Conservation (phyloP, 257 asterid genomes). For the Rauvolfia tetraphylla region DNA sequence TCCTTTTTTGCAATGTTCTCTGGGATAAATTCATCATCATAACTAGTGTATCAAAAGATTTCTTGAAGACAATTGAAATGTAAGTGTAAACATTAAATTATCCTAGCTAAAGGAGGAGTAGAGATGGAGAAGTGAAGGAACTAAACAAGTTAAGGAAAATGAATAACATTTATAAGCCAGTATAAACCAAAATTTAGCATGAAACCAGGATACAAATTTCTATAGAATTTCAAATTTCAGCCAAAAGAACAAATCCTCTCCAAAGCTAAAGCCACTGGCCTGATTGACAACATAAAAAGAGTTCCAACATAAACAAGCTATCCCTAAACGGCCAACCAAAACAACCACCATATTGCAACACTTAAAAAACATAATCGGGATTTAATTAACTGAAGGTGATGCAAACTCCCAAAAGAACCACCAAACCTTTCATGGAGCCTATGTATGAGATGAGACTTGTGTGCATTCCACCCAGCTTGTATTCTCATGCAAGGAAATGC, state of each 20-base stretch:
- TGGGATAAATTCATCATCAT: not conserved
- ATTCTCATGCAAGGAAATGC: not conserved
- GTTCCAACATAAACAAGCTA: not conserved
- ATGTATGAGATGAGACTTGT: not conserved
- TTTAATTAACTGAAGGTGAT: not conserved
- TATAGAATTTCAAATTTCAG: not conserved
- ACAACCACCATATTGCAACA: not conserved
- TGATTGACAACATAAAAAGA: not conserved
- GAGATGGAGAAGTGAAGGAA: not conserved
- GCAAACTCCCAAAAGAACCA: slow-evolving; percentile 5
- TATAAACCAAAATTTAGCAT: not conserved
- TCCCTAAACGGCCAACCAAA: not conserved
- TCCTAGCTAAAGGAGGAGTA: not conserved
- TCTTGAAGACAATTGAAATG: not conserved
- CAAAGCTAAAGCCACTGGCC: not conserved
- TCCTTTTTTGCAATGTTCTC: not conserved
- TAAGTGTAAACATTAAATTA: not conserved
- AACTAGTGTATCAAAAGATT: not conserved
- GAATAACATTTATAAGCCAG: not conserved
- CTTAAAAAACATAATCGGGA: not conserved
- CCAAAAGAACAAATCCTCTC: not conserved
- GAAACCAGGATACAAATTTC: not conserved
- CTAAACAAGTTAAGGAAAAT: not conserved
- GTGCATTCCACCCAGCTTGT: not conserved
- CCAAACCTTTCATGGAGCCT: slow-evolving; percentile 6